Evolutionary conservation across 495 filamentous ascomycete genomes (phyloP).

Genomic region (Penicillium alfredii): DNA sequence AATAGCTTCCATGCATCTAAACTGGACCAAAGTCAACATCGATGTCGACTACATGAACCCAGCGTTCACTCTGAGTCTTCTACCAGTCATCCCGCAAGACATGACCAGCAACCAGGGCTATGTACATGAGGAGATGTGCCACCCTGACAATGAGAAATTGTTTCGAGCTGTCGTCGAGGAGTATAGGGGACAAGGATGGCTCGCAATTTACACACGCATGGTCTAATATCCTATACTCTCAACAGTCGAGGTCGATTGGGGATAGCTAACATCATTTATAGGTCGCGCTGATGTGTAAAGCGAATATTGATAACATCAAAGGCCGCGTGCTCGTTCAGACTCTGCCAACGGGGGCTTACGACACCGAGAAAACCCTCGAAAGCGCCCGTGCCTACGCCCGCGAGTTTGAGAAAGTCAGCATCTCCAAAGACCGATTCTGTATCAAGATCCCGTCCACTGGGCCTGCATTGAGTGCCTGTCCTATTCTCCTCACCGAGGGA

Average conservation of each 20-base stretch:
- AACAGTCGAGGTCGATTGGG: too few species aligned
- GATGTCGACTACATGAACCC: constrained; percentile 43
- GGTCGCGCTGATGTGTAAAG: constrained; percentile 34
- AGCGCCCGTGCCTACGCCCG: constrained; percentile 36
- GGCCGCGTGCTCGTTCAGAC: constrained; percentile 37
- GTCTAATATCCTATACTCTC: too few species aligned
- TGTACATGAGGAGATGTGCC: constrained; percentile 33
- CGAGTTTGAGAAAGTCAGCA: constrained; percentile 33
- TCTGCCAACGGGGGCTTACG: constrained; percentile 33
- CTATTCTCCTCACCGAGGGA: constrained; percentile 40
- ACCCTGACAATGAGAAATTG: constrained; percentile 30
- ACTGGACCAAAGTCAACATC: constrained; percentile 40
- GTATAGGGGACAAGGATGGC: constrained; percentile 35
- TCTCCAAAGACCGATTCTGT: constrained; percentile 43
- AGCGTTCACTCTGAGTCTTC: constrained; percentile 28
- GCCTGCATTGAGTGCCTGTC: constrained; percentile 51
- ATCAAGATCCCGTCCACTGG: constrained; percentile 58
- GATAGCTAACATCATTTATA: constrained; percentile 5
- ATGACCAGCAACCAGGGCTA: constrained; percentile 41
- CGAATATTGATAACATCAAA: constrained; percentile 34
- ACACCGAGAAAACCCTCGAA: constrained; percentile 25
- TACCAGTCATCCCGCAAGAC: constrained; percentile 32
- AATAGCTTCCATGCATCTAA: too few species aligned
- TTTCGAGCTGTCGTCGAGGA: constrained; percentile 28
- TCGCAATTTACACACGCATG: constrained; percentile 36